Evolutionary conservation across 2,329 filamentous ascomycete genomes (phyloP), one percentile per base, ranked within the genome.

Genomic region (Fusarium begoniae): DNA sequence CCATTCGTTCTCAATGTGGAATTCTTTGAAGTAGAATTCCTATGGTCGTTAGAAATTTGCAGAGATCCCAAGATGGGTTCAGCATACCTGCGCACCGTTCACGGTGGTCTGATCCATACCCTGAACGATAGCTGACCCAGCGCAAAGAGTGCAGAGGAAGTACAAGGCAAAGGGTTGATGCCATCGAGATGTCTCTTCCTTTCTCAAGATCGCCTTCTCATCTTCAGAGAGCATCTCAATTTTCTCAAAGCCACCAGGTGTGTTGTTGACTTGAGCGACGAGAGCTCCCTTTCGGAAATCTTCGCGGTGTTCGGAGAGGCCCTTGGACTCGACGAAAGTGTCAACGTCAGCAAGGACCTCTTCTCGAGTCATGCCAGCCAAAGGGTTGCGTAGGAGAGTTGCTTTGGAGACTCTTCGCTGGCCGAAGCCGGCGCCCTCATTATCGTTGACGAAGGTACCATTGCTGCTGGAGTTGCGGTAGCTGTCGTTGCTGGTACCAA

Each of bases 71-170:
- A 17, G 20, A 30, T 17, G 0, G 20, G 0, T 30, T 48, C 9
- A 12, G 4, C 45, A 48, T 44, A 90, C 85, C 72, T 92, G 90
- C 7, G 89, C 90, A 43, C 90, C 90, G 67, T 91, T 91, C 54
- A 91, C 89, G 6, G 90, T 90, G 0, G 89, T 90, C 78, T 91
- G 88, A 76, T 92, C 89, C 88, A 91, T 90, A 73, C 90, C 90
- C 74, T 92, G 90, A 1, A 92, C 90, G 18, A 90, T 89, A 26
- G 90, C 90, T 18, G 80, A 82, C 0, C 80, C 80, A 0, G 81
- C 80, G 28, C 81, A 82, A 0, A 82, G 75, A 4, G 78, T 78
- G 58, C 81, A 83, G 3, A 83, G 78, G 32, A 82, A 82, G 75
- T 83, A 83, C 10, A 83, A 75, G 37, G 74, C 74, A 37, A 78